phyloP scores from a whole-genome alignment of 139 green algal species.

The Limnomonas spitsbergensis region DNA sequence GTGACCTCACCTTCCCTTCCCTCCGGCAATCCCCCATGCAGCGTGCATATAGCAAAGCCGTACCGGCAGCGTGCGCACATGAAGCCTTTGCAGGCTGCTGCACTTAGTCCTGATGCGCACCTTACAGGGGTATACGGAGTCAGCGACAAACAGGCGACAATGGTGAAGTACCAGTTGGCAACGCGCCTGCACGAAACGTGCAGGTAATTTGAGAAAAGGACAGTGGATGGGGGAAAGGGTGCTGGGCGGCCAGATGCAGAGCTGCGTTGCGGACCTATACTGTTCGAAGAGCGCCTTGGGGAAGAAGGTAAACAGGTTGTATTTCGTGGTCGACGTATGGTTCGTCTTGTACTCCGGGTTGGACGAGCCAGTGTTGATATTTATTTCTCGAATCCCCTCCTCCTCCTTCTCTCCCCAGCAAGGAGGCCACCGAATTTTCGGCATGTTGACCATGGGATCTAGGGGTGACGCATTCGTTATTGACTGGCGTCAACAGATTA shows the following conservation, averaged over 20 bases:
- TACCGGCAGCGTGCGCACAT: too few species aligned
- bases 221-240: not conserved
- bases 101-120: not conserved
- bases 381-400: constrained; percentile 1
- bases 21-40: too few species aligned
- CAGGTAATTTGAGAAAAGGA: not conserved
- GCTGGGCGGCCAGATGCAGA: too few species aligned
- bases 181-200: constrained; percentile 49
- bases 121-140: constrained; percentile 58
- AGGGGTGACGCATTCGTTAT: too few species aligned
- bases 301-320: constrained; percentile 65
- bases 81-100: not conserved
- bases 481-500: too few species aligned
- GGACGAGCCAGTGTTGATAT: not conserved
- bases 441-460: too few species aligned
- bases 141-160: constrained; percentile 65
- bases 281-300: constrained; percentile 72
- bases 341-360: constrained; percentile 41
- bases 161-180: constrained; percentile 79
- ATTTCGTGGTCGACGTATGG: constrained; percentile 69
- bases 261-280: constrained; percentile 39
- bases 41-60: too few species aligned
- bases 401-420: not conserved
- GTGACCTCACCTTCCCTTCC: too few species aligned
- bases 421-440: too few species aligned